Evolutionary conservation across 768 basidiomycete genomes (phyloP).

Genomic region (Cystobasidium tubakii): DNA sequence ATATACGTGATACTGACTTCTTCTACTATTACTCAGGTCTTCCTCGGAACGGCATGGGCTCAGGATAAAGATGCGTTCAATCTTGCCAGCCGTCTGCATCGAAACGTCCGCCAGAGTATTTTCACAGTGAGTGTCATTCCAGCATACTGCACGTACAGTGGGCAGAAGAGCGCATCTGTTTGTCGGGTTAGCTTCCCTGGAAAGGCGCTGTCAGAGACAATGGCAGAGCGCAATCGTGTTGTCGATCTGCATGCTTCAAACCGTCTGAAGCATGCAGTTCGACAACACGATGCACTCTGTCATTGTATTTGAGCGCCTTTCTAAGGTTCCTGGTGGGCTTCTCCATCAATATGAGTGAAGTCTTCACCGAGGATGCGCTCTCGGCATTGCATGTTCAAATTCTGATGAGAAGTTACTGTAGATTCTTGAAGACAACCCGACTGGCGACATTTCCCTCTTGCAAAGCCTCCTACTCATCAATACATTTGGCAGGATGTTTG

Average conservation of each 20-base stretch:
- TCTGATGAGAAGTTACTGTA: too few relatives aligned
- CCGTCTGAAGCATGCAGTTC: too few relatives aligned
- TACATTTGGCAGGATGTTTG: conserved; percentile 4
- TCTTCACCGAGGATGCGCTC: too few relatives aligned
- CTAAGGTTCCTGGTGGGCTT: too few relatives aligned
- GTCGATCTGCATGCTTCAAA: too few relatives aligned
- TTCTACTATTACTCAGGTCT: neutral
- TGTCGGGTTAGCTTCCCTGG: too few relatives aligned
- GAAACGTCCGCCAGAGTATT: neutral
- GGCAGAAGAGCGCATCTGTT: too few relatives aligned
- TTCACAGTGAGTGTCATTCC: neutral
- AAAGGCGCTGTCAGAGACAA: too few relatives aligned
- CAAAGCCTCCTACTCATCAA: conserved; percentile 11
- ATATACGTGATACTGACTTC: neutral
- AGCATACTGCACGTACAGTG: neutral
- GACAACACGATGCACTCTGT: too few relatives aligned
- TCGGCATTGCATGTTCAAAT: too few relatives aligned
- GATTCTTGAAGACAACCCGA: neutral
- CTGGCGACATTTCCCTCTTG: neutral
- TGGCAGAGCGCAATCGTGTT: neutral
- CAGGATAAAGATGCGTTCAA: neutral
- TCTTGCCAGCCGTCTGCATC: neutral
- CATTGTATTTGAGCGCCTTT: too few relatives aligned
- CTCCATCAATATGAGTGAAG: too few relatives aligned
- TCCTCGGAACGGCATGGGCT: conserved; percentile 1